These are phyloP conservation scores for Tulasnella calospora DNA, from an alignment of 768 basidiomycete genomes.

Conservation along the genomic window DNA sequence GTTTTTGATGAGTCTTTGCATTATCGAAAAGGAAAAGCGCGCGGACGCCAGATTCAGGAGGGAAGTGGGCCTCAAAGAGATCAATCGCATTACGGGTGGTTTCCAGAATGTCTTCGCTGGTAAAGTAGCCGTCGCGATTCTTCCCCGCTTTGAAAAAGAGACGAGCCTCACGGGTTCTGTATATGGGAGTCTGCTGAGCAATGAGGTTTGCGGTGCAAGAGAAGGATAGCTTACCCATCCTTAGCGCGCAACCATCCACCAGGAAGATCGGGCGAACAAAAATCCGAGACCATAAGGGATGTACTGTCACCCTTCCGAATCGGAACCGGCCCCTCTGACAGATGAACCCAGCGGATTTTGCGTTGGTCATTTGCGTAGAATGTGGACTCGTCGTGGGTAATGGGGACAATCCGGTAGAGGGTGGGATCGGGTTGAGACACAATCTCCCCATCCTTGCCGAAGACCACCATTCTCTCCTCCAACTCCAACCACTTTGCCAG, in stretches of 20 bases:
- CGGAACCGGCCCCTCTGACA: background rate
- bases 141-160: background rate
- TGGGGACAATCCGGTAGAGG: background rate
- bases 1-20: slow-evolving; percentile 39
- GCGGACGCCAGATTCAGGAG: background rate
- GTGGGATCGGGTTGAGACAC: background rate
- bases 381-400: too few species aligned
- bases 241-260: background rate
- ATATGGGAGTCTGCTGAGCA: background rate
- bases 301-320: background rate
- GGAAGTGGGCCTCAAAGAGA: background rate
- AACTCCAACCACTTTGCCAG: too few species aligned
- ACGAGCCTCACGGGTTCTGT: background rate
- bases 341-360: background rate
- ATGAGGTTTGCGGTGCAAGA: background rate
- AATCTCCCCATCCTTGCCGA: too few species aligned
- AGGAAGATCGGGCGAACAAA: background rate
- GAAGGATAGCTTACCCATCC: background rate
- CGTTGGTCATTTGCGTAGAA: background rate
- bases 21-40: slow-evolving; percentile 37
- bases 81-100: background rate
- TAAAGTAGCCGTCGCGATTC: background rate
- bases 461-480: too few species aligned
- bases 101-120: background rate
- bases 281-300: background rate